Percentiles rank a stretch among this genome's conserved stretches.
Evolutionary conservation across 352 stramenopile genomes (phyloP).

Genomic region (Globisporangium heterothallicum): DNA sequence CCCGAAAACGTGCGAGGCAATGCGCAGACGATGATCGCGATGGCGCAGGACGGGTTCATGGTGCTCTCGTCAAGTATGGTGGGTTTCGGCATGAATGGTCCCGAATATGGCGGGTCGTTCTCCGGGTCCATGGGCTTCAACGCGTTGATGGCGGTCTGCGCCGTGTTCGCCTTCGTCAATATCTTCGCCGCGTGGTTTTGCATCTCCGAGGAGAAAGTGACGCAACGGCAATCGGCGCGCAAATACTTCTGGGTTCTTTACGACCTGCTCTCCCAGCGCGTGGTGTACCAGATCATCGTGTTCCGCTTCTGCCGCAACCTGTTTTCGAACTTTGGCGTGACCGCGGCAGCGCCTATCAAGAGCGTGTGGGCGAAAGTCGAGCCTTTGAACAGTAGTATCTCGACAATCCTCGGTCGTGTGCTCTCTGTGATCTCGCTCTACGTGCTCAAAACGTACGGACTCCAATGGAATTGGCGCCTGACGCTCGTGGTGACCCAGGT

Average conservation of each 20-base stretch:
- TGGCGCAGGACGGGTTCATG: constrained; percentile 19
- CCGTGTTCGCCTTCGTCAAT: constrained; percentile 8
- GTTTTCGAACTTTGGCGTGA: constrained; percentile 14
- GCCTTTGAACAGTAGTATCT: constrained; percentile 13
- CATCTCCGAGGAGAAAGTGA: constrained; percentile 10
- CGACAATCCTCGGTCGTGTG: constrained; percentile 9
- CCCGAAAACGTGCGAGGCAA: constrained; percentile 14
- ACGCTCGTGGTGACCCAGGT: constrained; percentile 16
- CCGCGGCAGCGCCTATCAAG: constrained; percentile 7
- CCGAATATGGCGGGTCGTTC: constrained; percentile 20
- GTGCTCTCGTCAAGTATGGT: constrained; percentile 11
- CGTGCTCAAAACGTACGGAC: constrained; percentile 17
- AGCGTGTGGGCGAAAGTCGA: constrained; percentile 14
- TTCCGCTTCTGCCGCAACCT: constrained; percentile 19
- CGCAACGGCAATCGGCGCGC: constrained; percentile 1
- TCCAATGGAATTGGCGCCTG: constrained; percentile 17
- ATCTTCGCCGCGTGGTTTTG: constrained; percentile 16
- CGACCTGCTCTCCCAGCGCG: constrained; percentile 11
- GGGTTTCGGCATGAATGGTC: constrained; percentile 20
- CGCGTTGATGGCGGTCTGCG: constrained; percentile 12
- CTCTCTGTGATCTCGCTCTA: constrained; percentile 12
- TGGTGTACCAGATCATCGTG: constrained; percentile 18
- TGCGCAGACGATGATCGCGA: constrained; percentile 28
- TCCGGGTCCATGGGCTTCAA: constrained; percentile 16
- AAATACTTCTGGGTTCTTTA: constrained; percentile 11